A percentile compares a stretch with the other conserved stretches of the same genome.
These are phyloP conservation scores for Amanita rubescens DNA, from an alignment of 768 basidiomycete species.

Conservation along the genomic window DNA sequence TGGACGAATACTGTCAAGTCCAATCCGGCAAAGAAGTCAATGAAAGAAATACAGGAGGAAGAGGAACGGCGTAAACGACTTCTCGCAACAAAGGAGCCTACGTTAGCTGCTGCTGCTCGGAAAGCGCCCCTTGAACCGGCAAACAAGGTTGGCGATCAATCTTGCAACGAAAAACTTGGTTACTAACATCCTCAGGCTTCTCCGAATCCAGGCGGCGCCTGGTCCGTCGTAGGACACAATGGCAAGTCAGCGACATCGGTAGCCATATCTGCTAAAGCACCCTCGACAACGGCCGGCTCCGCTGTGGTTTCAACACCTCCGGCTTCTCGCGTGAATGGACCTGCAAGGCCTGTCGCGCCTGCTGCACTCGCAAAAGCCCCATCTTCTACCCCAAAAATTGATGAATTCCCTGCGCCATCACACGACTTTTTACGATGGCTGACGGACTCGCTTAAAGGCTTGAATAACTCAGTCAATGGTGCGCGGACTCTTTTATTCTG, in stretches of 20 bases:
- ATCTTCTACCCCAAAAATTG: constrained; percentile 35
- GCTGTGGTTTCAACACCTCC: constrained; percentile 12
- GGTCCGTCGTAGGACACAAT: constrained; percentile 82
- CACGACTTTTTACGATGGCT: constrained; percentile 93
- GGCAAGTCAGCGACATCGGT: constrained; percentile 46
- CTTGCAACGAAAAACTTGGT: constrained; percentile 18
- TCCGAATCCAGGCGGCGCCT: constrained; percentile 42
- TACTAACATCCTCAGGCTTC: constrained; percentile 17
- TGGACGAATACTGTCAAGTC: constrained; percentile 66
- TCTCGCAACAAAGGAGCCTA: constrained; percentile 47
- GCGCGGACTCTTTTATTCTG: constrained; percentile 11
- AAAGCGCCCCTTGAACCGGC: constrained; percentile 77
- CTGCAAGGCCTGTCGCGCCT: constrained; percentile 14
- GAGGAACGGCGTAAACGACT: constrained; percentile 81
- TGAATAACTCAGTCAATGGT: constrained; percentile 71
- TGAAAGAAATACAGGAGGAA: constrained; percentile 99
- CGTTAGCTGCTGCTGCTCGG: constrained; percentile 47
- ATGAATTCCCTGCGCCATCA: constrained; percentile 66
- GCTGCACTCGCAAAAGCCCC: constrained; percentile 26
- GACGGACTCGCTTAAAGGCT: constrained; percentile 72
- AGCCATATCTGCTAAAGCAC: constrained; percentile 19
- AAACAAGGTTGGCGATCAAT: constrained; percentile 46
- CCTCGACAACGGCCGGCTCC: constrained; percentile 20
- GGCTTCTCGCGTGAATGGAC: constrained; percentile 29
- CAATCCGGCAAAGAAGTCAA: constrained; percentile 68